Base-by-base conservation (phyloP, 2,329 filamentous ascomycete genomes). In the Trichoderma koningii region DNA sequence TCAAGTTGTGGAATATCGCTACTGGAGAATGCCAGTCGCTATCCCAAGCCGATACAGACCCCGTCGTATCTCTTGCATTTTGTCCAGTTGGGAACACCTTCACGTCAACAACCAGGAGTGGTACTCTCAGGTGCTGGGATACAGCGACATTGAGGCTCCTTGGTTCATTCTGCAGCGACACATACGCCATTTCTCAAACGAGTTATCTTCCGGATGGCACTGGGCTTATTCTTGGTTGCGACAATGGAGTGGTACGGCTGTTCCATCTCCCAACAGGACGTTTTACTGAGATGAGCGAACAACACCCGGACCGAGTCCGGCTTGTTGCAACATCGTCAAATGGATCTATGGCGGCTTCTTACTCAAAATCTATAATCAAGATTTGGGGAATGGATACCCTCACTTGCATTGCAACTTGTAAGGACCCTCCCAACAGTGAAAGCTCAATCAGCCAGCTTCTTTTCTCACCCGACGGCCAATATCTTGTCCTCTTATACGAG, bases 41-140 rank as follows among this genome's bases (percentile, higher is more conserved):
- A 9, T 17, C 17, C 1, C 6, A 52, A 5, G 17, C 17, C 1
- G n/a, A 2, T 2, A 14, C 3, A 3, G 1, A 1, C 4, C 0
- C n/a, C 7, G 41, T 30, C 17, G 15, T 12, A 28, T 59, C 48
- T 3, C 28, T 65, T 3, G 28, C 55, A 55, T 14, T 42, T 30
- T 66, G 57, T 6, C 51, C 44, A 12, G 44, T 52, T 1, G 34
- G 23, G 44, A 38, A 1, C 9, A 21, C 14, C 3, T 2, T 63
- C 4, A 14, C 44, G 1, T 41, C 15, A 2, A 38, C 42, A 0
- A 7, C 12, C 2, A 23, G n/a, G 6, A 44, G 62, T 10, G 44
- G 51, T 2, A 41, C 6, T 5, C 3, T 66, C 3, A 55, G 17
- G 5, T 10, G 28, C 15, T 63, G 51, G 42, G 53, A 66, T 23